Percentiles rank a stretch among this genome's conserved stretches.
phyloP scores from a whole-genome alignment of 2,329 filamentous ascomycete genomes.

The Metarhizium robertsii region DNA sequence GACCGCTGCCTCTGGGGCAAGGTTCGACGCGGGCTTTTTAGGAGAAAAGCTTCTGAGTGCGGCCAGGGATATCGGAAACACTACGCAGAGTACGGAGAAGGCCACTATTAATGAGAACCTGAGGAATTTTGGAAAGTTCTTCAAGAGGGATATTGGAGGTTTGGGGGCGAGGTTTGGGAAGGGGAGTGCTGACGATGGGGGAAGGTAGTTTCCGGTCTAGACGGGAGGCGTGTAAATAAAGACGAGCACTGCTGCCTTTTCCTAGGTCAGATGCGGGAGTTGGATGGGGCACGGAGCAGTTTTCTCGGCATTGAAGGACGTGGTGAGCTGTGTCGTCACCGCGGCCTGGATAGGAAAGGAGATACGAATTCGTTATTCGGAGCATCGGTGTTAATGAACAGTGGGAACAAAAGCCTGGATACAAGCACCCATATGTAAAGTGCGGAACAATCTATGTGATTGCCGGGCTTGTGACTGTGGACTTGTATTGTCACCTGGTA shows the following conservation, averaged over 20 bases:
- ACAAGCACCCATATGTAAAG: too few relatives aligned
- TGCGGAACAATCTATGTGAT: too few relatives aligned
- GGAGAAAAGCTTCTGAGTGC: conserved; percentile 85
- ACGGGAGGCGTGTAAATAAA: neutral
- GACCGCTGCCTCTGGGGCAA: conserved; percentile 28
- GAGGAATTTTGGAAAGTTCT: conserved; percentile 94
- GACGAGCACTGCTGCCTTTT: too few relatives aligned
- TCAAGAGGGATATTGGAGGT: conserved; percentile 74
- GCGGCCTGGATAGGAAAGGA: neutral
- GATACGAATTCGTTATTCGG: neutral
- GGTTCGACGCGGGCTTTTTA: conserved; percentile 74
- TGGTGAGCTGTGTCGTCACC: neutral
- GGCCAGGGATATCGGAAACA: conserved; percentile 71
- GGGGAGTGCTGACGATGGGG: conserved; percentile 31
- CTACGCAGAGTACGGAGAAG: conserved; percentile 39
- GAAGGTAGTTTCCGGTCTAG: neutral
- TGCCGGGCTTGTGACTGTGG: too few relatives aligned
- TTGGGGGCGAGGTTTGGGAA: conserved; percentile 66
- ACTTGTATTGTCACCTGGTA: too few relatives aligned
- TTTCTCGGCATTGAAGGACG: too few relatives aligned
- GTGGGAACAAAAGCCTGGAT: too few relatives aligned
- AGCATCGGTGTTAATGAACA: neutral
- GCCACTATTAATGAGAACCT: conserved; percentile 84
- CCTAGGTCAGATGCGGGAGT: too few relatives aligned
- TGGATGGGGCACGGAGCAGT: too few relatives aligned